Evolutionary conservation across 257 asterid species (phyloP).

Genomic region (Ilex aquifolium): DNA sequence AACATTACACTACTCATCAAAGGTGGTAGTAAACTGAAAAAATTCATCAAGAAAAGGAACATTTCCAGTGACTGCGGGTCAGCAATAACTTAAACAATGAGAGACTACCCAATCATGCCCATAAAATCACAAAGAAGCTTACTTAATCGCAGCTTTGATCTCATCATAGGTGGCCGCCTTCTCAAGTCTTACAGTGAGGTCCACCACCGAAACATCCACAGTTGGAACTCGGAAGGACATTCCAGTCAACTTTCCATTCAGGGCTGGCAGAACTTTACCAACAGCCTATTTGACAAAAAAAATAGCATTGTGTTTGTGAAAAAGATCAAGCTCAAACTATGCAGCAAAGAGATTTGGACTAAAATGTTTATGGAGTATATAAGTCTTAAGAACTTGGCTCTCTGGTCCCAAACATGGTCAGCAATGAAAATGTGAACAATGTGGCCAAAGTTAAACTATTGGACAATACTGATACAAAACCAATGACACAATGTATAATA

Average conservation of each 20-base stretch:
- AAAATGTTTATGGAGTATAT: no score
- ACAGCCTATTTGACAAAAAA: slow-evolving; percentile 45
- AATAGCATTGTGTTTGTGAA: no score
- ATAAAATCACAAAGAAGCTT: slow-evolving; percentile 6
- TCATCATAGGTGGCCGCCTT: slow-evolving; percentile 63
- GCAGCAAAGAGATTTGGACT: no score
- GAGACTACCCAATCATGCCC: background rate
- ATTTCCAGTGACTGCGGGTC: no score
- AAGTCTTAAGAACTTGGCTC: no score
- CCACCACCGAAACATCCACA: slow-evolving; percentile 74
- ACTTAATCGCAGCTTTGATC: slow-evolving; percentile 70
- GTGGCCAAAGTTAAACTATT: no score
- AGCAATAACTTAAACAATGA: background rate
- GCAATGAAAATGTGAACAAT: no score
- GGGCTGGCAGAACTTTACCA: slow-evolving; percentile 71
- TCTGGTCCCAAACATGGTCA: no score
- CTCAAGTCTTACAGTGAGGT: slow-evolving; percentile 66
- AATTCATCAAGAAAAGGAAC: background rate
- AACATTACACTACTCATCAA: background rate
- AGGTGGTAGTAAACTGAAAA: background rate
- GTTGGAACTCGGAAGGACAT: slow-evolving; percentile 87
- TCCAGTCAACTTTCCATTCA: slow-evolving; percentile 28
- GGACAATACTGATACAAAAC: no score
- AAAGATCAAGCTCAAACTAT: no score
- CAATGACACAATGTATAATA: no score